Percentiles rank a stretch among this genome's conserved stretches.
These are phyloP conservation scores for Aspergillus vadensis DNA, from an alignment of 2,329 filamentous ascomycete genomes.

Conservation along the genomic window DNA sequence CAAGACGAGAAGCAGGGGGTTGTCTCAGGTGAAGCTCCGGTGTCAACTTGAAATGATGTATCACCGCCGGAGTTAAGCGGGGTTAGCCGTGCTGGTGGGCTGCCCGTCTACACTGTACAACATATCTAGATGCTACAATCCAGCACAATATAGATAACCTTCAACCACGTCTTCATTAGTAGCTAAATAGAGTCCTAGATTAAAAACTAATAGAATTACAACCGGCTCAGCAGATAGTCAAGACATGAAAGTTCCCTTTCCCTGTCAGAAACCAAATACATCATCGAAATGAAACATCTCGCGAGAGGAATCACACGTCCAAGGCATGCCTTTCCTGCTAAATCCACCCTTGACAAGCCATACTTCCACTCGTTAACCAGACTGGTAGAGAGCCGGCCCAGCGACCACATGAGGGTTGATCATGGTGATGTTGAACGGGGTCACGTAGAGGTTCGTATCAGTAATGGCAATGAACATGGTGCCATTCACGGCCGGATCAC, in stretches of 20 bases:
- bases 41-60: constrained; percentile 10
- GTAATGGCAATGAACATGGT: constrained; percentile 81
- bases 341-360: too few relatives aligned
- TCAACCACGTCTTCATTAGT: too few relatives aligned
- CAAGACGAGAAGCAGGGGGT: background rate
- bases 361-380: constrained; percentile 56
- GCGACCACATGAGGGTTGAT: constrained; percentile 77
- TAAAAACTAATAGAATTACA: too few relatives aligned
- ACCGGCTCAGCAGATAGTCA: too few relatives aligned
- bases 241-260: too few relatives aligned
- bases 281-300: too few relatives aligned
- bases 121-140: background rate
- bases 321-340: too few relatives aligned
- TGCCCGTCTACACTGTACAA: background rate
- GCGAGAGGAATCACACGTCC: too few relatives aligned
- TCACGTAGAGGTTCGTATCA: constrained; percentile 67
- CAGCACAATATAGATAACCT: background rate
- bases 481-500: constrained; percentile 70
- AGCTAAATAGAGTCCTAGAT: too few relatives aligned
- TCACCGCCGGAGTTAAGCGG: constrained; percentile 23
- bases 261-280: too few relatives aligned
- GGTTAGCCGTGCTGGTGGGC: constrained; percentile 12
- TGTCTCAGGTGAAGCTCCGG: background rate
- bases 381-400: constrained; percentile 71
- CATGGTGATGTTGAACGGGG: constrained; percentile 73